Conservation (phyloP, 2,329 filamentous ascomycete genomes). For the Reticulascus tulasneorum region DNA sequence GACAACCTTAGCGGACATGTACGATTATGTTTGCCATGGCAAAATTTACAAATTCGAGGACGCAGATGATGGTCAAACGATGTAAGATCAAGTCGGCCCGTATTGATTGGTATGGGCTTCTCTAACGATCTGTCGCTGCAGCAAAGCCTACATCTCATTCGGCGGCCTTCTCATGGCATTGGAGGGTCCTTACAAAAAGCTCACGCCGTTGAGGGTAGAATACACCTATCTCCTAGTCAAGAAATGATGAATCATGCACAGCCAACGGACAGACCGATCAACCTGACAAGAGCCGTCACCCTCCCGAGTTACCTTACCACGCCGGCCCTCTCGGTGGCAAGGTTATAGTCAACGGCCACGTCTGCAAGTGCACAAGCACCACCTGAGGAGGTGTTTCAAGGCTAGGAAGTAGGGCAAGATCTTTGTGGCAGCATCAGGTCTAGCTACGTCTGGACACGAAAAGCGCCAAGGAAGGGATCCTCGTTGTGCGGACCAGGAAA, state of each 20-base stretch:
- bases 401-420: too few relatives aligned
- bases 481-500: slow-evolving; percentile 66
- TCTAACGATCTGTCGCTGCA: slow-evolving; percentile 32
- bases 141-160: slow-evolving; percentile 92
- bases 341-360: too few relatives aligned
- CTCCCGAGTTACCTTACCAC: too few relatives aligned
- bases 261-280: too few relatives aligned
- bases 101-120: not conserved
- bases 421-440: too few relatives aligned
- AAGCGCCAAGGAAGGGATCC: slow-evolving; percentile 3
- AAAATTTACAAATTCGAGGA: slow-evolving; percentile 90
- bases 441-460: too few relatives aligned
- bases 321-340: too few relatives aligned
- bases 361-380: too few relatives aligned
- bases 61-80: slow-evolving; percentile 71
- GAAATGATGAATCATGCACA: slow-evolving; percentile 69
- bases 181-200: slow-evolving; percentile 92
- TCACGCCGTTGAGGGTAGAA: slow-evolving; percentile 87
- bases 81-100: slow-evolving; percentile 56
- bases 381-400: too few relatives aligned
- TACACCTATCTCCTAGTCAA: slow-evolving; percentile 91
- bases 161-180: slow-evolving; percentile 87
- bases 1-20: slow-evolving; percentile 69
- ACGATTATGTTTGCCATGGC: slow-evolving; percentile 83
- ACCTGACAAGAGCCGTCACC: too few relatives aligned